These are phyloP conservation scores for Spinellus fusiger DNA, from an alignment of 192 early-diverging fungal species.

Conservation along the genomic window DNA sequence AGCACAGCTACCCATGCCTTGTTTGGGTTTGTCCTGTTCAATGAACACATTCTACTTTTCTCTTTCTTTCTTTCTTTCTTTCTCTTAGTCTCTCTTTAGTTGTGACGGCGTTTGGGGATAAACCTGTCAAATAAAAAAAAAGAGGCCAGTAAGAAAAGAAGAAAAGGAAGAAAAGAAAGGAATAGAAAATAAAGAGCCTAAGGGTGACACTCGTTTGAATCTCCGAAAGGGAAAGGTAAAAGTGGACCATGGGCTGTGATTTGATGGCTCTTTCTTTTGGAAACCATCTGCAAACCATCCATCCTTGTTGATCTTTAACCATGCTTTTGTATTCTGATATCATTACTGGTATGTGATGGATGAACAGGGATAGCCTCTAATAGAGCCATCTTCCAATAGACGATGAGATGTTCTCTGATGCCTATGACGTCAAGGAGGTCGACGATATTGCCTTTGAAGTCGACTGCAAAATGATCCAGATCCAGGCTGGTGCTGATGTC, in stretches of 20 bases:
- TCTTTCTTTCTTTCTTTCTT: too few relatives aligned
- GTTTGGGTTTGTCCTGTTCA: not conserved
- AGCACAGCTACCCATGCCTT: not conserved
- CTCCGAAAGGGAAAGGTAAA: too few relatives aligned
- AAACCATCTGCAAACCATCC: conserved; percentile 14
- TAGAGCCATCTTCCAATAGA: conserved; percentile 17
- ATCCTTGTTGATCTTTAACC: conserved; percentile 24
- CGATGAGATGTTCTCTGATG: conserved; percentile 91
- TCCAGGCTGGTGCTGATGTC: conserved; percentile 59
- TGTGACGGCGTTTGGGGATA: not conserved
- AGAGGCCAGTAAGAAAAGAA: not conserved
- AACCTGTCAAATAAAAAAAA: not conserved
- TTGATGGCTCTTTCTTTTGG: conserved; percentile 2
- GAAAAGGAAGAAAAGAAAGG: not conserved
- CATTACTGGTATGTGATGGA: conserved; percentile 49
- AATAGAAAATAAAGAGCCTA: not conserved
- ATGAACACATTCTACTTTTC: too few relatives aligned
- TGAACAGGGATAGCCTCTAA: not conserved
- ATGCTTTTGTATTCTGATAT: conserved; percentile 71
- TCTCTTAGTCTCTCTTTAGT: too few relatives aligned
- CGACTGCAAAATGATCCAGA: conserved; percentile 67
- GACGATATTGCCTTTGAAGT: conserved; percentile 68
- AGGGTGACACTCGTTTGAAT: too few relatives aligned
- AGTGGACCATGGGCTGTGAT: too few relatives aligned
- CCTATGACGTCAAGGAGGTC: conserved; percentile 61